Base-by-base conservation (phyloP, 331 rosid genomes). In the Malus hybrid region DNA sequence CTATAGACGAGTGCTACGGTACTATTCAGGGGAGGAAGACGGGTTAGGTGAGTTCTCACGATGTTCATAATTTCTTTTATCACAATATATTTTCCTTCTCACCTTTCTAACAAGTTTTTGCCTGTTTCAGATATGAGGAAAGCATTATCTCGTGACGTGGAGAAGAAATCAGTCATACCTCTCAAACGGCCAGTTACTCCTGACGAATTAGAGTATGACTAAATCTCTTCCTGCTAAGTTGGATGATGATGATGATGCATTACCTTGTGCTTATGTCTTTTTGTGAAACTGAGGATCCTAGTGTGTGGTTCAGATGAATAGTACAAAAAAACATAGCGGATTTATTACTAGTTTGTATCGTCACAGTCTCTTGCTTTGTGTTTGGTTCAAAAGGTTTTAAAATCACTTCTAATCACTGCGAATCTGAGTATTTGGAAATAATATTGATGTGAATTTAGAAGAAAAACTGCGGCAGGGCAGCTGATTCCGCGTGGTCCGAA, bases 1-100 rank as follows among this genome's bases (percentile, higher is more conserved):
- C n/a, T 93, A 93, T 83, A 85, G 98, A 77, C 89, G 97, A 54
- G 96, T 93, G 67, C 87, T 91, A 18, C 89, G 91, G 12, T 93
- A 93, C 75, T 93, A 93, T 85, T 93, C 98, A 1, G 97, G 98
- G 68, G 98, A 93, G 78, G 97, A 91, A 85, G 97, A 93, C 78
- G 98, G 96, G 74, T 80, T 93, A 80, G 98, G 98, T 89, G 84
- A 77, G 90, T 65, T 39, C 13, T 39, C 44, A 69, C 27, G 12
- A 22, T 34, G 60, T 16, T 28, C 9, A 13, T 61, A 2, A 10
- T 36, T 5, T 75, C 2, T 77, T 77, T 78, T 61, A 60, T 65
- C 1, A 5, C 28, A 36, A 55, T 44, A 66, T 67, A 29, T 32
- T 72, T 70, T 32, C 16, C 54, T 16, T 75, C 29, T 76, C 61